phyloP scores from a whole-genome alignment of 1,284 basidiomycete genomes.

The Microbotryum violaceum region DNA sequence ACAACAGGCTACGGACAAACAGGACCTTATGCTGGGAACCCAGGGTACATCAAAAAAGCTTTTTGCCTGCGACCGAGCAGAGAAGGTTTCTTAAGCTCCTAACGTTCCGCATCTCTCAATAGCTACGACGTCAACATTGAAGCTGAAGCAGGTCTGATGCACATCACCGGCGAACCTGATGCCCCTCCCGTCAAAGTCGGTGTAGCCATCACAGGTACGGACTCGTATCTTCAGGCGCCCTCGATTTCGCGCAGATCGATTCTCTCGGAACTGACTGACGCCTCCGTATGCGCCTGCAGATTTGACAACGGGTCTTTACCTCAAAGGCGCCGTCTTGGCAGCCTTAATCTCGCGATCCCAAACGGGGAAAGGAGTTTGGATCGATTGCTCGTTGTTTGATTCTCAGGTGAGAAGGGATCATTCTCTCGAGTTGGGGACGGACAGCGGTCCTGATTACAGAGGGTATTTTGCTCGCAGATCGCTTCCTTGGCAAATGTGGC shows the following conservation, averaged over 20 bases:
- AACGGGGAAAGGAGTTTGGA: conserved; percentile 81
- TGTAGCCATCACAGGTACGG: conserved; percentile 32
- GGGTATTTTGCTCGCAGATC: conserved; percentile 49
- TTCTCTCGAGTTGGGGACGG: too few relatives aligned
- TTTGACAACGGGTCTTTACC: conserved; percentile 85
- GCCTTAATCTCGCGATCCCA: conserved; percentile 70
- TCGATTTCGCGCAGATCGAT: neutral
- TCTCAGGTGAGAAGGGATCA: conserved; percentile 7
- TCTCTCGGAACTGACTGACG: conserved; percentile 15
- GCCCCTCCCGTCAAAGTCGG: conserved; percentile 70
- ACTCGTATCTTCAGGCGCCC: neutral
- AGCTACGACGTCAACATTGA: conserved; percentile 73
- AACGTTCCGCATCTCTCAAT: neutral
- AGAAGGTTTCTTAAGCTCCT: neutral
- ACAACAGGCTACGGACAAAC: conserved; percentile 83
- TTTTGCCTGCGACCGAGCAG: neutral
- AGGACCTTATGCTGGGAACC: conserved; percentile 71
- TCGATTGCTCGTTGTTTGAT: conserved; percentile 56
- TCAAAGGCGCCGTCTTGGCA: conserved; percentile 87
- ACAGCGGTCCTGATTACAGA: too few relatives aligned
- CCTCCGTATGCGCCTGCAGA: conserved; percentile 70
- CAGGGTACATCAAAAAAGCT: conserved; percentile 47
- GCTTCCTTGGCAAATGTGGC: conserved; percentile 89
- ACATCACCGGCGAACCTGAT: conserved; percentile 86
- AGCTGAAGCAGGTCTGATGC: conserved; percentile 87